These are phyloP conservation scores for Mycosarcoma mackinlayi DNA, from an alignment of 1,284 basidiomycete species.

Conservation along the genomic window DNA sequence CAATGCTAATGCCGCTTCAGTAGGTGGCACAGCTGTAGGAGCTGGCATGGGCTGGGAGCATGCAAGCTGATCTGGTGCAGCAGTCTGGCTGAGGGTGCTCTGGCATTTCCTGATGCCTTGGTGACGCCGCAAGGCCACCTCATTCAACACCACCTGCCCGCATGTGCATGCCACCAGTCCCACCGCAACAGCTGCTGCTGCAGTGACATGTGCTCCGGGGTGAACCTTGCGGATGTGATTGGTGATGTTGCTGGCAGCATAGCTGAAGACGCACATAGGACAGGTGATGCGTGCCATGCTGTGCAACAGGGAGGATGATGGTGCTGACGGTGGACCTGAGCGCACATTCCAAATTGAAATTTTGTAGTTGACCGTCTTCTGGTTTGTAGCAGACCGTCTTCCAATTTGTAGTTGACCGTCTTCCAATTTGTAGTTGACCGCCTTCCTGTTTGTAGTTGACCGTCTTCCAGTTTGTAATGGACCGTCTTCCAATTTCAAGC, in stretches of 20 bases:
- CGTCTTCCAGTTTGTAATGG: background rate
- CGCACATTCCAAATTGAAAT: background rate
- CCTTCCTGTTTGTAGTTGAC: background rate
- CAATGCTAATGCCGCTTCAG: too few species aligned
- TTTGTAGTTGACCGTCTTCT: slow-evolving; percentile 7
- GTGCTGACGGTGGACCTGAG: background rate
- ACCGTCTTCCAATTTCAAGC: background rate
- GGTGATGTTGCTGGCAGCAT: slow-evolving; percentile 9
- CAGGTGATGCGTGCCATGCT: slow-evolving; percentile 2
- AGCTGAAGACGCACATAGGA: slow-evolving; percentile 2
- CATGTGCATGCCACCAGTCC: slow-evolving; percentile 22
- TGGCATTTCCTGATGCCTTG: slow-evolving; percentile 22
- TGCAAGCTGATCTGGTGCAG: too few species aligned
- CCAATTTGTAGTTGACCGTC: background rate
- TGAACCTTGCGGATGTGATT: slow-evolving; percentile 11
- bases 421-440: background rate
- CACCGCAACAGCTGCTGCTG: slow-evolving; percentile 9
- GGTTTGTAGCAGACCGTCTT: slow-evolving; percentile 4
- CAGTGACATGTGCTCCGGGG: slow-evolving; percentile 2
- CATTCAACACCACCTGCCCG: slow-evolving; percentile 23
- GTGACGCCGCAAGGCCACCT: slow-evolving; percentile 6
- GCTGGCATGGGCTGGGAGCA: too few species aligned
- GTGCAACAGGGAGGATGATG: background rate
- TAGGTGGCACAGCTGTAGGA: too few species aligned
- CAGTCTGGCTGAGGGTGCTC: background rate